phyloP scores from a whole-genome alignment of 2,329 filamentous ascomycete species.

The Exophiala spinifera region DNA sequence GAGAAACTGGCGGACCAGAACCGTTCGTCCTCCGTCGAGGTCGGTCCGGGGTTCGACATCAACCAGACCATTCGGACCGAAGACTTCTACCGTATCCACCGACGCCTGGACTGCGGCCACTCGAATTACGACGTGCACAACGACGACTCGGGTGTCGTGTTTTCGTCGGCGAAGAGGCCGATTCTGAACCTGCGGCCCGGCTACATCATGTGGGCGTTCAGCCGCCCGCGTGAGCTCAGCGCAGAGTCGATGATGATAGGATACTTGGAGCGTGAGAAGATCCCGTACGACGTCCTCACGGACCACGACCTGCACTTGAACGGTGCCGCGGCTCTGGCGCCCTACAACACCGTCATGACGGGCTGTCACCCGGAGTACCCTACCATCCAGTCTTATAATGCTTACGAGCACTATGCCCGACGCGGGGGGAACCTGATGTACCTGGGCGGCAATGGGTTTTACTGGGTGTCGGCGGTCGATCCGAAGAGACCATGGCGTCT shows the following conservation, averaged over 20 bases:
- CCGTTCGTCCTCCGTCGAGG: slow-evolving; percentile 23
- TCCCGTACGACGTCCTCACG: slow-evolving; percentile 38
- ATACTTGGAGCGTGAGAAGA: slow-evolving; percentile 34
- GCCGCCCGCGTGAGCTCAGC: slow-evolving; percentile 38
- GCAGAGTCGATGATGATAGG: slow-evolving; percentile 39
- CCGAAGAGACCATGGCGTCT: slow-evolving; percentile 32
- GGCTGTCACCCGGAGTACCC: slow-evolving; percentile 39
- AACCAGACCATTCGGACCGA: slow-evolving; percentile 15
- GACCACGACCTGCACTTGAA: slow-evolving; percentile 37
- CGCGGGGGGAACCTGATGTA: slow-evolving; percentile 39
- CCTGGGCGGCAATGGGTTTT: slow-evolving; percentile 40
- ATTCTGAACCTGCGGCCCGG: slow-evolving; percentile 41
- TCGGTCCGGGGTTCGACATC: slow-evolving; percentile 16
- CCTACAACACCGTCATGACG: slow-evolving; percentile 32
- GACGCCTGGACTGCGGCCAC: slow-evolving; percentile 37
- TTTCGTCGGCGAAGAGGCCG: slow-evolving; percentile 35
- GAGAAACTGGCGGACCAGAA: slow-evolving; percentile 37
- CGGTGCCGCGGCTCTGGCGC: slow-evolving; percentile 23
- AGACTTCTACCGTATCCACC: slow-evolving; percentile 29
- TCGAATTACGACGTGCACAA: slow-evolving; percentile 40
- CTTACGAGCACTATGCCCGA: slow-evolving; percentile 32
- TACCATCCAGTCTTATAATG: slow-evolving; percentile 30
- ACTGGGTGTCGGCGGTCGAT: slow-evolving; percentile 29
- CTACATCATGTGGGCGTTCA: slow-evolving; percentile 38
- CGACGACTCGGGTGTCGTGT: slow-evolving; percentile 37